phyloP scores from a whole-genome alignment of 768 basidiomycete species.

The Tubosaeta sp. region DNA sequence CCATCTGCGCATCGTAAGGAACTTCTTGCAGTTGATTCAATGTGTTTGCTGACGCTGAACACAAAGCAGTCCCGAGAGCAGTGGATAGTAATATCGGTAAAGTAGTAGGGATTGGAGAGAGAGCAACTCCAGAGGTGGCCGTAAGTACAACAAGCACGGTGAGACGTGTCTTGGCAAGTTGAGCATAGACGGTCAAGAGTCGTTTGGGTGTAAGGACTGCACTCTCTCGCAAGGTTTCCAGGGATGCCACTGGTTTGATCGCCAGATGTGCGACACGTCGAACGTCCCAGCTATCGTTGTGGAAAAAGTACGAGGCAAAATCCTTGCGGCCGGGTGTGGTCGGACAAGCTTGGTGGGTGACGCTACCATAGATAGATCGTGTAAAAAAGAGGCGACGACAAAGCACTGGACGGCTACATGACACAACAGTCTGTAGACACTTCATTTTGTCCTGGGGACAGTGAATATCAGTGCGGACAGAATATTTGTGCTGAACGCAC shows the following conservation, averaged over 20 bases:
- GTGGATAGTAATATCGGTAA: constrained; percentile 83
- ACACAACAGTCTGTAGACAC: neutral
- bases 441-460: constrained; percentile 17
- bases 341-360: neutral
- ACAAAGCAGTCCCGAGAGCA: constrained; percentile 84
- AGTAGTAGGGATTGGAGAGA: constrained; percentile 83
- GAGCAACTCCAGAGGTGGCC: constrained; percentile 87
- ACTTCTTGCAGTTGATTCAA: constrained; percentile 94
- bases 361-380: constrained; percentile 2
- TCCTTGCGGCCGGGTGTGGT: constrained; percentile 21
- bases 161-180: constrained; percentile 82
- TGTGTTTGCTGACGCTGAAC: constrained; percentile 90
- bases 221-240: constrained; percentile 32
- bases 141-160: constrained; percentile 82
- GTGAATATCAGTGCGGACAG: neutral
- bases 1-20: constrained; percentile 96
- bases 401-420: constrained; percentile 16
- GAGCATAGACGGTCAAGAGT: constrained; percentile 64
- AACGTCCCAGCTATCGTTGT: constrained; percentile 52
- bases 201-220: constrained; percentile 45
- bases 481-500: constrained; percentile 1
- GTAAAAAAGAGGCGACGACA: constrained; percentile 1
- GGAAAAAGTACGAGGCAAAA: constrained; percentile 59
- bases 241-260: constrained; percentile 9
- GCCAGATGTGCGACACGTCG: constrained; percentile 13